Evolutionary conservation across 495 filamentous ascomycete genomes (phyloP).

Genomic region (Apodospora peruviana): DNA sequence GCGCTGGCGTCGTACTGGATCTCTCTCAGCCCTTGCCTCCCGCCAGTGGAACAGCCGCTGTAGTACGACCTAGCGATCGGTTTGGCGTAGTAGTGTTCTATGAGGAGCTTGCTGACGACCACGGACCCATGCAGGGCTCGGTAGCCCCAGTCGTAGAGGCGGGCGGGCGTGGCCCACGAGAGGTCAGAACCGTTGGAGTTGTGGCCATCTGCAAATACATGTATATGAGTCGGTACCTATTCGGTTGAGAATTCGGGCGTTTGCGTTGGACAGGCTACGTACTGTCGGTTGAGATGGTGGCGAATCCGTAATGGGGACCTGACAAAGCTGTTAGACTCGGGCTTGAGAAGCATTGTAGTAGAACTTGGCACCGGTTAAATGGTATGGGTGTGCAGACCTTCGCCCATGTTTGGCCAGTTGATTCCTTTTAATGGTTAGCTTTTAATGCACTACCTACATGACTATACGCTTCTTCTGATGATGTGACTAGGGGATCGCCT

Average conservation of each 20-base stretch:
- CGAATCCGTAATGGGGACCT: conserved; percentile 35
- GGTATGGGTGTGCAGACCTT: conserved; percentile 1
- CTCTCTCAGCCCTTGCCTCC: conserved; percentile 50
- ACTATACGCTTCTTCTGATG: neutral
- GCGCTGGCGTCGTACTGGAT: conserved; percentile 48
- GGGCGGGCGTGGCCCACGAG: conserved; percentile 42
- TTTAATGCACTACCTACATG: neutral
- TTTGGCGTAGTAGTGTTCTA: conserved; percentile 37
- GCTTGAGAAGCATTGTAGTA: too few relatives aligned
- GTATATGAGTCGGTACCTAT: too few relatives aligned
- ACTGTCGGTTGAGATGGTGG: conserved; percentile 49
- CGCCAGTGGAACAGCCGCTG: conserved; percentile 53
- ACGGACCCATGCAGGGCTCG: conserved; percentile 49
- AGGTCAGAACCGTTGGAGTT: conserved; percentile 36
- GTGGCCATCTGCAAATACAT: conserved; percentile 37
- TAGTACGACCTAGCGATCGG: conserved; percentile 47
- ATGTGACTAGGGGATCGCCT: neutral
- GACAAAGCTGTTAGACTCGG: neutral
- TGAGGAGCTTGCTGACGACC: conserved; percentile 37
- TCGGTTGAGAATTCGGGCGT: too few relatives aligned
- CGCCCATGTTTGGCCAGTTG: conserved; percentile 41
- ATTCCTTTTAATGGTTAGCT: conserved; percentile 19
- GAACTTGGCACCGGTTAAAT: neutral
- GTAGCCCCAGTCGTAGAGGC: conserved; percentile 40
- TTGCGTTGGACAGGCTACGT: neutral